These are phyloP conservation scores for Sanghuangporus weigelae DNA, from an alignment of 1,284 basidiomycete genomes.

Conservation along the genomic window DNA sequence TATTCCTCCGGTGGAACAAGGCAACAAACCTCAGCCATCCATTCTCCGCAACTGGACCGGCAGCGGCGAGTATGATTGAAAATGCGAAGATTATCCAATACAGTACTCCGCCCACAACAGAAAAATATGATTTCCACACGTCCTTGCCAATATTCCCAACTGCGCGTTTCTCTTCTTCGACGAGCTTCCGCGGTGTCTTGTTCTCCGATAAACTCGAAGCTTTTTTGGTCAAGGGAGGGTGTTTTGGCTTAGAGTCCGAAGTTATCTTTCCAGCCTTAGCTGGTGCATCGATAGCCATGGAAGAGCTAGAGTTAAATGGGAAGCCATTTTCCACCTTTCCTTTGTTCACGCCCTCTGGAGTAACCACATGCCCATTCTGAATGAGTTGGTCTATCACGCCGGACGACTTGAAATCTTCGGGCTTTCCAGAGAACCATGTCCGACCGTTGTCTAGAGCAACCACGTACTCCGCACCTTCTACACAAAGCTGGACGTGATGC, in stretches of 20 bases:
- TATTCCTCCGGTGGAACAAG: conserved; percentile 7
- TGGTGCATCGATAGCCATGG: conserved; percentile 19
- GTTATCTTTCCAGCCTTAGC: conserved; percentile 24
- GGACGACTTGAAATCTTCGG: conserved; percentile 60
- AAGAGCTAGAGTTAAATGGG: conserved; percentile 22
- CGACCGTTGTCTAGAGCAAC: conserved; percentile 64
- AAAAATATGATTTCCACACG: conserved; percentile 80
- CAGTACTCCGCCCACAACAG: conserved; percentile 55
- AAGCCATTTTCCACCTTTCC: conserved; percentile 27
- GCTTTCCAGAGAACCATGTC: conserved; percentile 68
- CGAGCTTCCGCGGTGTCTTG: conserved; percentile 77
- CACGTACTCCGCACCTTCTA: conserved; percentile 34
- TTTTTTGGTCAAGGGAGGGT: conserved; percentile 25
- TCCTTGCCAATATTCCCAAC: conserved; percentile 74
- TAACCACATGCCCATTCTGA: conserved; percentile 41
- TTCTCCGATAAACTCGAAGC: conserved; percentile 45
- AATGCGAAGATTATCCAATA: conserved; percentile 73
- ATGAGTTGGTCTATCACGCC: conserved; percentile 63
- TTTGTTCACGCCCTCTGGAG: conserved; percentile 30
- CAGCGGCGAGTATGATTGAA: conserved; percentile 56
- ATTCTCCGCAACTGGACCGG: conserved; percentile 77
- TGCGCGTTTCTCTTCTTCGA: conserved; percentile 88
- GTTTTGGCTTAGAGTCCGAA: conserved; percentile 23
- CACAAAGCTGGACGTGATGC: conserved; percentile 37
- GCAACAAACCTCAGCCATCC: conserved; percentile 67